Evolutionary conservation across 1,284 basidiomycete genomes (phyloP).

Genomic region (Naganishia sp.): DNA sequence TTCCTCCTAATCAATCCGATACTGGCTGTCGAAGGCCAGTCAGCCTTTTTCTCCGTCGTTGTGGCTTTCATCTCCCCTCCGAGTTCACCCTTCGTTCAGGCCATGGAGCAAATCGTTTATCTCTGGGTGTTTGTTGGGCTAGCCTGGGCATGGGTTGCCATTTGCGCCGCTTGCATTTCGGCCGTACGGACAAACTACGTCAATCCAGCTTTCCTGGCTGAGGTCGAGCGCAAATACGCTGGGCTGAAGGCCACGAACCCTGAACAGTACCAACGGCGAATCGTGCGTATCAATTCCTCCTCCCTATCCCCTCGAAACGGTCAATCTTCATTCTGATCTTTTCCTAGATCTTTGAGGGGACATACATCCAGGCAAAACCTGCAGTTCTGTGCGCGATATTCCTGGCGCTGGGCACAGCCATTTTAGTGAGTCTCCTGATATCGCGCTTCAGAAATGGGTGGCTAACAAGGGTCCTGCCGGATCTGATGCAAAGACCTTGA

Average conservation of each 20-base stretch:
- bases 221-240: constrained; percentile 29
- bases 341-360: constrained; percentile 45
- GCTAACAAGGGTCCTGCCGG: too few species aligned
- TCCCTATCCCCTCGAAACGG: background rate
- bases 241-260: constrained; percentile 31
- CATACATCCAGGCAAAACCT: constrained; percentile 49
- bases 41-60: constrained; percentile 36
- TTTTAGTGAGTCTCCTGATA: constrained; percentile 38
- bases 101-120: constrained; percentile 46
- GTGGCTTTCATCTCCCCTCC: constrained; percentile 49
- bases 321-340: background rate
- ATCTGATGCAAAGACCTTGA: constrained; percentile 37
- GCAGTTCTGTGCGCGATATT: constrained; percentile 47
- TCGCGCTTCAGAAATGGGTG: background rate
- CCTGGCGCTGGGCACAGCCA: constrained; percentile 44
- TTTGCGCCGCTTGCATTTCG: constrained; percentile 42
- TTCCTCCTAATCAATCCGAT: constrained; percentile 45
- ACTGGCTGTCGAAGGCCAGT: constrained; percentile 44
- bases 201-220: constrained; percentile 12
- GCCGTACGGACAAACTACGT: constrained; percentile 26
- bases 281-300: constrained; percentile 13
- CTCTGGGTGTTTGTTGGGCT: constrained; percentile 48
- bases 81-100: constrained; percentile 45
- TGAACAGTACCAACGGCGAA: constrained; percentile 17
- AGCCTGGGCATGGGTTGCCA: constrained; percentile 50